Conservation (phyloP, 495 filamentous ascomycete species). For the Tuber indicum region DNA sequence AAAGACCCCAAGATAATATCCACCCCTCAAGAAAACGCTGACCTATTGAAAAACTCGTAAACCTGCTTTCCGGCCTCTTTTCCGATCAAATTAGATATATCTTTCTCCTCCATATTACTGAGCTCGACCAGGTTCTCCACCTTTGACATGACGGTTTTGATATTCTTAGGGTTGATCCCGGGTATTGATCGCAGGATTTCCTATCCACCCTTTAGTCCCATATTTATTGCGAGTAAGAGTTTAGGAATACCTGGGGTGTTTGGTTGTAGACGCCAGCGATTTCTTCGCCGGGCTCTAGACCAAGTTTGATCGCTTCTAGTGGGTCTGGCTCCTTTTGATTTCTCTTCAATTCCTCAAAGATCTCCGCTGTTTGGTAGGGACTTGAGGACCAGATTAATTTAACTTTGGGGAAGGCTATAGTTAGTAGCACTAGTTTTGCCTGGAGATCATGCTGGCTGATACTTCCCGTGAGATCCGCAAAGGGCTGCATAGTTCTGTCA, state of each 20-base stretch:
- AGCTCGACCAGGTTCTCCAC: conserved; percentile 72
- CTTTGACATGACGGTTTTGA: conserved; percentile 62
- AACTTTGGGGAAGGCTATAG: conserved; percentile 81
- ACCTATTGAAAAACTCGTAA: conserved; percentile 74
- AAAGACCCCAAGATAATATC: neutral
- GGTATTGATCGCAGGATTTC: conserved; percentile 86
- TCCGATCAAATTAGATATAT: conserved; percentile 67
- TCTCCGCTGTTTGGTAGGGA: conserved; percentile 94
- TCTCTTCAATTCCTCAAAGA: conserved; percentile 88
- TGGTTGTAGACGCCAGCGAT: conserved; percentile 56
- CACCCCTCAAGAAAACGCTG: conserved; percentile 50
- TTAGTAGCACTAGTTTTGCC: conserved; percentile 84
- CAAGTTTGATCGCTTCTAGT: conserved; percentile 72
- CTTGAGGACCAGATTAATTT: conserved; percentile 88
- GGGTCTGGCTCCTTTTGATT: conserved; percentile 85
- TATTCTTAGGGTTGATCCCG: conserved; percentile 72
- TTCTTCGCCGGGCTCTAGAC: conserved; percentile 59
- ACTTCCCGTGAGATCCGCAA: conserved; percentile 37
- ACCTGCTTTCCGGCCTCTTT: conserved; percentile 74
- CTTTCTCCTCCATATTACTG: conserved; percentile 74
- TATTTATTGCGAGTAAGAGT: neutral
- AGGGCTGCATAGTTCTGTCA: conserved; percentile 29
- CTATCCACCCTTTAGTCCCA: conserved; percentile 39
- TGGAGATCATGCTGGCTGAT: conserved; percentile 59
- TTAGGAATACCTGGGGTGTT: conserved; percentile 47